Base-by-base conservation (phyloP, 2,329 filamentous ascomycete genomes). In the Hypoxylon sp. region DNA sequence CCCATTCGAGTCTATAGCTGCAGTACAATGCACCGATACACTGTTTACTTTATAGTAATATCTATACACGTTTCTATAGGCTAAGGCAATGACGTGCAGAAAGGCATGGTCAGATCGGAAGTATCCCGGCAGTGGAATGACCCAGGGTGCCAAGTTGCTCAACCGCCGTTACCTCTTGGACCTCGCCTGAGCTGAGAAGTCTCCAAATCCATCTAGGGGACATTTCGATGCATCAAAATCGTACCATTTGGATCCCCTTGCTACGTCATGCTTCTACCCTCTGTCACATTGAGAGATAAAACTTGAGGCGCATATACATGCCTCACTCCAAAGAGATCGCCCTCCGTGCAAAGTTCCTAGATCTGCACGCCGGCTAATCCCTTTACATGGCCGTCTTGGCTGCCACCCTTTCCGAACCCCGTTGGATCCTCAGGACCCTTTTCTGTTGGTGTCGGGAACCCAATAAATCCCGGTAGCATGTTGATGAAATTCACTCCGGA, bases 51-150 rank as follows among this genome's bases (percentile, higher is more conserved):
- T 65, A 61, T 67, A 58, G 63, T 61, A 70, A 70, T 70, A 61
- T 68, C 46, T 50, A 47, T 47, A 33, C 17, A 29, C 47, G 33
- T 47, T 63, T 17, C 50, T 11, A 71, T 71, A 70, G 69, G 69
- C 53, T 53, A 47, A 65, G 53, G 46, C 47, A 50, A 67, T 71
- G 69, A 71, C 69, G 69, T 71, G 69, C 69, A 71, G 55, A 58
- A 54, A 55, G 56, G 33, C 53, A 63, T 71, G 60, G 63, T 65
- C 57, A 67, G 67, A 70, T 71, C 63, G 66, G 67, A 63, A 60
- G 63, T 63, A 70, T 71, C 69, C 69, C 69, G 69, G 67, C 59
- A 63, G 67, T 67, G 52, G 57, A 61, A 55, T 50, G 52, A 67
- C 55, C 66, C 56, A 69, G 54, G 56, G 44, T 50, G 56, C 60